phyloP scores from a whole-genome alignment of 2,329 filamentous ascomycete genomes.

The Leptographium galeiforme region DNA sequence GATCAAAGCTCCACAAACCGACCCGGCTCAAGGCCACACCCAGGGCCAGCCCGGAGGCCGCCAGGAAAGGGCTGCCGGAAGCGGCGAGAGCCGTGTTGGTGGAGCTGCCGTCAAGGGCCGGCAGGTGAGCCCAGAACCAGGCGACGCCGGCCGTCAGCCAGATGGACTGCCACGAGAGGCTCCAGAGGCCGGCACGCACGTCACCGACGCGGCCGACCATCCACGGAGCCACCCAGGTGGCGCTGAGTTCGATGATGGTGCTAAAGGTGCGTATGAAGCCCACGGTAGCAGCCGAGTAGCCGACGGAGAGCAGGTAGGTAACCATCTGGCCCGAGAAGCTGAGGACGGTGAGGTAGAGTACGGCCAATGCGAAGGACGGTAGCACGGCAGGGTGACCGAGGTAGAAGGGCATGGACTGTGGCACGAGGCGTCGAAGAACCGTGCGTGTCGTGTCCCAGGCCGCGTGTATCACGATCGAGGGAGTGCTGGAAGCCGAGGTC shows the following conservation, averaged over 20 bases:
- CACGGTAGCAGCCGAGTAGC: constrained; percentile 36
- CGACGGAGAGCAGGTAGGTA: constrained; percentile 44
- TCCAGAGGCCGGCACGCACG: constrained; percentile 58
- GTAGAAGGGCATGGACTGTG: constrained; percentile 27
- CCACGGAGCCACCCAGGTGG: constrained; percentile 46
- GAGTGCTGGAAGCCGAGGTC: not conserved
- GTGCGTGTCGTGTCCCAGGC: not conserved
- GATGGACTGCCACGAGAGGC: constrained; percentile 51
- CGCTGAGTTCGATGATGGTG: constrained; percentile 42
- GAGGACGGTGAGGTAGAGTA: constrained; percentile 50
- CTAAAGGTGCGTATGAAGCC: constrained; percentile 38
- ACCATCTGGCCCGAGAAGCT: constrained; percentile 50
- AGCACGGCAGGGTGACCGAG: constrained; percentile 41
- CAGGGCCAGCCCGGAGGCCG: constrained; percentile 33
- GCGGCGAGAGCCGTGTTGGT: constrained; percentile 14
- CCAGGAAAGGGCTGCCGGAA: constrained; percentile 4
- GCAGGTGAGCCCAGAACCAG: constrained; percentile 24
- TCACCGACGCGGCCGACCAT: constrained; percentile 41
- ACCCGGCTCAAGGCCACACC: constrained; percentile 42
- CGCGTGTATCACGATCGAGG: not conserved
- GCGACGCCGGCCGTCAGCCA: constrained; percentile 33
- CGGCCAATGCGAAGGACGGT: constrained; percentile 43
- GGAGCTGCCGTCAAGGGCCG: not conserved
- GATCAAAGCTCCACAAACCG: constrained; percentile 48
- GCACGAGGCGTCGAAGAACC: constrained; percentile 11